A percentile compares a stretch with the other conserved stretches of the same genome.
These are phyloP conservation scores for Triglochin maritima DNA, from an alignment of 106 monocot genomes.

Conservation along the genomic window DNA sequence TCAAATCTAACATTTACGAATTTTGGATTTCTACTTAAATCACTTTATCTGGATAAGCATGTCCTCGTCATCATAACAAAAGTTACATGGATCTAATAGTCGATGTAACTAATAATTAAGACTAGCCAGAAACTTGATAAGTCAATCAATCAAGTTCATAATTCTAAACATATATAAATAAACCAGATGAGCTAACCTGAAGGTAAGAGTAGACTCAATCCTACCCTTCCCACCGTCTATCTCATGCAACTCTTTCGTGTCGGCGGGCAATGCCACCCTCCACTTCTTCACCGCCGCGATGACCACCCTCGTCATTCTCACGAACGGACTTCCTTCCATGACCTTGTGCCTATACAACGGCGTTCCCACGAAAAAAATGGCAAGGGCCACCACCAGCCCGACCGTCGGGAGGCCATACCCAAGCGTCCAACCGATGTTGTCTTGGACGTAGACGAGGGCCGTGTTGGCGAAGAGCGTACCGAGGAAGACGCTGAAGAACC, in stretches of 20 bases:
- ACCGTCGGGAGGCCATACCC: slow-evolving; percentile 12
- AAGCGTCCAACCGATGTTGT: slow-evolving; percentile 13
- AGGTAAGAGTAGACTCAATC: slow-evolving; percentile 7
- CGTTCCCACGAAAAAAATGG: slow-evolving; percentile 8
- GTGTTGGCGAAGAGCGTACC: slow-evolving; percentile 19
- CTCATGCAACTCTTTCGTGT: slow-evolving; percentile 13
- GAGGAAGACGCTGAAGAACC: slow-evolving; percentile 14
- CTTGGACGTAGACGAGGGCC: slow-evolving; percentile 12
- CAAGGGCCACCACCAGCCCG: slow-evolving; percentile 4
- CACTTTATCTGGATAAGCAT: no score
- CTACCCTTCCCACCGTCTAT: not conserved
- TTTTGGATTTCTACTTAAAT: no score
- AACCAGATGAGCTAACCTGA: not conserved
- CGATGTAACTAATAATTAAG: no score
- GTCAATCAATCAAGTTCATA: no score
- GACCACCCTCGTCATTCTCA: slow-evolving; percentile 3
- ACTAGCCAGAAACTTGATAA: no score
- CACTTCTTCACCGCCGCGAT: slow-evolving; percentile 9
- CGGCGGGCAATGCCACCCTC: slow-evolving; percentile 6
- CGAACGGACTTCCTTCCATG: slow-evolving; percentile 5
- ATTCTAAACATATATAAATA: no score
- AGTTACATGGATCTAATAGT: no score
- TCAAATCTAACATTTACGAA: no score
- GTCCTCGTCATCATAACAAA: no score
- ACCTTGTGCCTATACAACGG: slow-evolving; percentile 15